Conservation (phyloP, 495 filamentous ascomycete species). For the Lichina pygmaea region DNA sequence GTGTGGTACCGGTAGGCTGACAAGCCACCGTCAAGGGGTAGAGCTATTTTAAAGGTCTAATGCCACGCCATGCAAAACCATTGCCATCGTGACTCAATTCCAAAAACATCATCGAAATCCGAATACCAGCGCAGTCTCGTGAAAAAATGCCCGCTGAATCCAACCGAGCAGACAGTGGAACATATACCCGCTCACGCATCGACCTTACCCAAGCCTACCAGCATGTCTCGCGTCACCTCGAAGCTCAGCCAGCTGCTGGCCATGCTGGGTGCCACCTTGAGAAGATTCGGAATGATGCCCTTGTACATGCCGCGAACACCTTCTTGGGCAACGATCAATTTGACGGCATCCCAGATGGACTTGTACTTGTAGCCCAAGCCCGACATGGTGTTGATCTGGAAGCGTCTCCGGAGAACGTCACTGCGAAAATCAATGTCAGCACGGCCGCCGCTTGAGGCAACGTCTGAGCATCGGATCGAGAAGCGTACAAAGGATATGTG, state of each 20-base stretch:
- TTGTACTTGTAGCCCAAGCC: conserved; percentile 96
- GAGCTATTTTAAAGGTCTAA: too few species aligned
- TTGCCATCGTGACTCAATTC: background rate
- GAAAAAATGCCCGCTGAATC: background rate
- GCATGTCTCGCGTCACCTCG: conserved; percentile 70
- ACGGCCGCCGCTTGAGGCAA: background rate
- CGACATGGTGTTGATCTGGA: conserved; percentile 97
- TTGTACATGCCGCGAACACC: conserved; percentile 62
- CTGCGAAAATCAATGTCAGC: conserved; percentile 14
- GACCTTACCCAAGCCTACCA: conserved; percentile 22
- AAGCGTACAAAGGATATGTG: conserved; percentile 85
- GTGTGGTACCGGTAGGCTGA: too few species aligned
- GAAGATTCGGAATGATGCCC: conserved; percentile 73
- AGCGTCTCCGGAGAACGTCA: conserved; percentile 81
- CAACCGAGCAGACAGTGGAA: background rate
- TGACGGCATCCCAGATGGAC: conserved; percentile 58
- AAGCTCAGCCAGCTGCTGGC: conserved; percentile 95
- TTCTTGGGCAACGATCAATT: conserved; percentile 56
- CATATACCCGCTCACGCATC: background rate
- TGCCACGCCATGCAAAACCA: background rate
- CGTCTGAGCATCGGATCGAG: background rate
- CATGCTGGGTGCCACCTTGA: conserved; percentile 97
- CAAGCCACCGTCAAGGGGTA: too few species aligned
- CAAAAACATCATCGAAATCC: background rate
- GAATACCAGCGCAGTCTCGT: background rate